These are phyloP conservation scores for Epichloe aotearoae DNA, from an alignment of 2,329 filamentous ascomycete species.

Conservation along the genomic window DNA sequence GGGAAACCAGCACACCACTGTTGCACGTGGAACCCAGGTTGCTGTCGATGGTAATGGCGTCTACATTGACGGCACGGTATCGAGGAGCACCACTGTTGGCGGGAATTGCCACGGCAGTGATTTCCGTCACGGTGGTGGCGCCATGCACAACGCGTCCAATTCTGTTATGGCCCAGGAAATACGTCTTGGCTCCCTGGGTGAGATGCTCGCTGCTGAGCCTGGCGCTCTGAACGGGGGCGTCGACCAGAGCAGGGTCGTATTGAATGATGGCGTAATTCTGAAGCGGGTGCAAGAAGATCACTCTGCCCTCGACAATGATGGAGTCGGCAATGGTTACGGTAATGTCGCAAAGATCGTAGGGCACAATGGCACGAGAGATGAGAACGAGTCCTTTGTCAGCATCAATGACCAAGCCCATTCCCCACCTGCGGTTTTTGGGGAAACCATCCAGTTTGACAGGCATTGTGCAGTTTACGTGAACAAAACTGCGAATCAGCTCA, in stretches of 20 bases:
- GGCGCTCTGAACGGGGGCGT: constrained; percentile 84
- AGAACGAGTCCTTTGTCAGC: constrained; percentile 91
- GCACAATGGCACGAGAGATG: constrained; percentile 86
- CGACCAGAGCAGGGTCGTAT: constrained; percentile 87
- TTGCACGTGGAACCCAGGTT: constrained; percentile 83
- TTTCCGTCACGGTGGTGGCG: constrained; percentile 90
- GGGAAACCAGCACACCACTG: constrained; percentile 79
- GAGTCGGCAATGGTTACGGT: constrained; percentile 93
- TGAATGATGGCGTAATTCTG: constrained; percentile 95
- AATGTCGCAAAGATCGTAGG: constrained; percentile 94
- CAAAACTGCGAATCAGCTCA: constrained; percentile 87
- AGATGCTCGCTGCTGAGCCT: constrained; percentile 69
- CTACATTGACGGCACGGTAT: constrained; percentile 89
- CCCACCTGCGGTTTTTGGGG: constrained; percentile 84
- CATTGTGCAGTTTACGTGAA: constrained; percentile 84
- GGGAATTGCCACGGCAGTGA: constrained; percentile 92
- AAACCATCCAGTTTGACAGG: constrained; percentile 97
- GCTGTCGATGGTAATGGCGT: constrained; percentile 94
- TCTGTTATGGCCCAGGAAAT: constrained; percentile 97
- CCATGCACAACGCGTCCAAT: constrained; percentile 89
- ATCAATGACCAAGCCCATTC: constrained; percentile 94
- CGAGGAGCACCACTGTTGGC: constrained; percentile 83
- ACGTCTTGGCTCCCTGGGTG: constrained; percentile 84
- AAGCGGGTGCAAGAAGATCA: constrained; percentile 89
- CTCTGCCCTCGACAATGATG: constrained; percentile 84